These are phyloP conservation scores for Bretschneidera sinensis DNA, from an alignment of 345 rosid species.

Conservation along the genomic window DNA sequence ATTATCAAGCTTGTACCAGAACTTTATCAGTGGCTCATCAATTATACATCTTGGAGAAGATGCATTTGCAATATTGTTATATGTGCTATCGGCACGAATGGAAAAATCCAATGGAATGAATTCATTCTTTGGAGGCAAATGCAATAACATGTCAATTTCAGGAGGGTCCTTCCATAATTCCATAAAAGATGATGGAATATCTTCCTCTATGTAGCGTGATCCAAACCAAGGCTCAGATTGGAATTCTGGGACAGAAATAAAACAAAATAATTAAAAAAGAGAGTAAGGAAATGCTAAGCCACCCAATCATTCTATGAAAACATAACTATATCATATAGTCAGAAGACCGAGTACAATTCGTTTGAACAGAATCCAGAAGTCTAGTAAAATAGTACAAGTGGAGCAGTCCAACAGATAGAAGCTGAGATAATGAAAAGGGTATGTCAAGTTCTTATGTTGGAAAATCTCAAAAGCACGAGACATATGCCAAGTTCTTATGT, in stretches of 20 bases:
- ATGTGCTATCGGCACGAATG: slow-evolving; percentile 39
- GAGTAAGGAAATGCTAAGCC: not conserved
- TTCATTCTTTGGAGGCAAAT: slow-evolving; percentile 73
- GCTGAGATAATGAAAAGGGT: not conserved
- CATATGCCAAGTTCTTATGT: not conserved
- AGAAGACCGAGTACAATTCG: not conserved
- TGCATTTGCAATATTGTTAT: slow-evolving; percentile 23
- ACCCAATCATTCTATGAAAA: not conserved
- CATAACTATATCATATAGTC: not conserved
- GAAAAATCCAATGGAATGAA: slow-evolving; percentile 88
- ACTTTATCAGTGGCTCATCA: slow-evolving; percentile 73
- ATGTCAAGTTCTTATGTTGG: not conserved
- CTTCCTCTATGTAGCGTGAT: slow-evolving; percentile 64
- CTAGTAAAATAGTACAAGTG: too few relatives aligned
- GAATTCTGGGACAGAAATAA: slow-evolving; percentile 44
- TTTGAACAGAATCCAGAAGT: not conserved
- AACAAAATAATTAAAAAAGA: slow-evolving; percentile 1
- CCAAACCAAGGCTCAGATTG: slow-evolving; percentile 90
- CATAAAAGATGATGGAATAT: slow-evolving; percentile 58
- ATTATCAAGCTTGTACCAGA: slow-evolving; percentile 93
- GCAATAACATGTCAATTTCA: slow-evolving; percentile 60
- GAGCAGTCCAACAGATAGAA: not conserved
- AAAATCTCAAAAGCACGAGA: not conserved
- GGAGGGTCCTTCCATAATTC: slow-evolving; percentile 76
- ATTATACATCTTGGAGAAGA: slow-evolving; percentile 61